A percentile compares a stretch with the other conserved stretches of the same genome.
These are phyloP conservation scores for Hibiscus trionum DNA, from an alignment of 345 rosid species.

Conservation along the genomic window DNA sequence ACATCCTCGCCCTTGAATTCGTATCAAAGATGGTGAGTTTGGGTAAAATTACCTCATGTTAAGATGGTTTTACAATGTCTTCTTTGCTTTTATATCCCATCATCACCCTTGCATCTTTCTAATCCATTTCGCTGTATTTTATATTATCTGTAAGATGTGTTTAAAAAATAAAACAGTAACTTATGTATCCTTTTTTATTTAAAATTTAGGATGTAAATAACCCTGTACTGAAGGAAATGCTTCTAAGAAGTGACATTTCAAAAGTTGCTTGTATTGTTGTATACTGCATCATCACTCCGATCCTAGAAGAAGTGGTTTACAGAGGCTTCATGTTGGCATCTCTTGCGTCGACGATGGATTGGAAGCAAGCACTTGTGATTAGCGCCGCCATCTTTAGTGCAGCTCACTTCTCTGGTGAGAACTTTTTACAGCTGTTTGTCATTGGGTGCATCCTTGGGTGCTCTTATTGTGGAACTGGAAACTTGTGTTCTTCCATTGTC, in stretches of 20 bases:
- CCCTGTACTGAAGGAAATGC: slow-evolving; percentile 50
- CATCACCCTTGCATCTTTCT: neutral
- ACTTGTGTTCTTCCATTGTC: slow-evolving; percentile 47
- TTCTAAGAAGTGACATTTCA: slow-evolving; percentile 38
- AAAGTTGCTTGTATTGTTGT: slow-evolving; percentile 46
- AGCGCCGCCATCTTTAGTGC: slow-evolving; percentile 70
- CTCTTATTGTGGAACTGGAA: slow-evolving; percentile 74
- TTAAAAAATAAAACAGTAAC: neutral
- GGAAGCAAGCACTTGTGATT: slow-evolving; percentile 43
- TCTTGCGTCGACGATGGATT: slow-evolving; percentile 47
- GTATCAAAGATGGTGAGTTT: neutral
- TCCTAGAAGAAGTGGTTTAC: slow-evolving; percentile 70
- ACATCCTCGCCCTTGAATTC: neutral
- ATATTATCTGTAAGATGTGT: neutral
- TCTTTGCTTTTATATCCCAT: neutral
- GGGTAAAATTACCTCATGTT: neutral
- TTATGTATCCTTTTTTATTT: neutral
- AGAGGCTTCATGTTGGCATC: slow-evolving; percentile 70
- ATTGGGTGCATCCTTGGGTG: slow-evolving; percentile 64
- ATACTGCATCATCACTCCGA: slow-evolving; percentile 57
- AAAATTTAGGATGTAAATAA: slow-evolving; percentile 38
- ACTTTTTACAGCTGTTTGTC: slow-evolving; percentile 51
- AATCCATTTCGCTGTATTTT: neutral
- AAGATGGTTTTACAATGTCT: neutral
- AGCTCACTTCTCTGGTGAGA: slow-evolving; percentile 69